Evolutionary conservation across 345 rosid genomes (phyloP).

Genomic region (Streptanthus diversifolius): DNA sequence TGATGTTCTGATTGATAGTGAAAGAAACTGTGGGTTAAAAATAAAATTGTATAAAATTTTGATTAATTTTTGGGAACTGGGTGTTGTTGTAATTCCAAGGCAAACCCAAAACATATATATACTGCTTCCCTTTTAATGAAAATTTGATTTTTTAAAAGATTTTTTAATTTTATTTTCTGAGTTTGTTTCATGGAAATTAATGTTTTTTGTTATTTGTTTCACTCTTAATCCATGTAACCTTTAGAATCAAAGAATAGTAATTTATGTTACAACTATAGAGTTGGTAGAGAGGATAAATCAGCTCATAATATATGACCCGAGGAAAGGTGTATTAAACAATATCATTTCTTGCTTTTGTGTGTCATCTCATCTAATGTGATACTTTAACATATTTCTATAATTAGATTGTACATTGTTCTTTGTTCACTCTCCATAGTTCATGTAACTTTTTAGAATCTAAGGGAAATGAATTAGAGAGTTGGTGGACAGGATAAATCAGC

Average conservation of each 20-base stretch:
- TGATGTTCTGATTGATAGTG: conserved; percentile 3
- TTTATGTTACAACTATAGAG: no score
- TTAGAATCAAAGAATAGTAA: no score
- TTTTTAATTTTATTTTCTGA: background rate
- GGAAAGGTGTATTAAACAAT: no score
- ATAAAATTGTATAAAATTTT: background rate
- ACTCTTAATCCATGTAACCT: no score
- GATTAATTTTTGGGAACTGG: background rate
- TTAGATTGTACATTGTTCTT: background rate
- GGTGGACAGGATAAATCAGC: conserved; percentile 8
- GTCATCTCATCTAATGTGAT: background rate
- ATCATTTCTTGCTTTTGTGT: background rate
- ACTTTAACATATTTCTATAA: background rate
- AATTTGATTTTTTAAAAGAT: background rate
- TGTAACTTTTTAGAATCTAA: background rate
- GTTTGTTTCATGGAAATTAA: background rate
- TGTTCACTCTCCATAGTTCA: background rate
- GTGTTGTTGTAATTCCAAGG: background rate
- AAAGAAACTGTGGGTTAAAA: conserved; percentile 5
- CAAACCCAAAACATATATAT: background rate
- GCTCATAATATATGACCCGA: no score
- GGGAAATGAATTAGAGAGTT: background rate
- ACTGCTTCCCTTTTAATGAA: background rate
- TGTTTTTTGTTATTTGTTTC: background rate
- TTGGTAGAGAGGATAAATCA: no score